phyloP scores from a whole-genome alignment of 2,329 filamentous ascomycete genomes.

The Cercospora janseana region DNA sequence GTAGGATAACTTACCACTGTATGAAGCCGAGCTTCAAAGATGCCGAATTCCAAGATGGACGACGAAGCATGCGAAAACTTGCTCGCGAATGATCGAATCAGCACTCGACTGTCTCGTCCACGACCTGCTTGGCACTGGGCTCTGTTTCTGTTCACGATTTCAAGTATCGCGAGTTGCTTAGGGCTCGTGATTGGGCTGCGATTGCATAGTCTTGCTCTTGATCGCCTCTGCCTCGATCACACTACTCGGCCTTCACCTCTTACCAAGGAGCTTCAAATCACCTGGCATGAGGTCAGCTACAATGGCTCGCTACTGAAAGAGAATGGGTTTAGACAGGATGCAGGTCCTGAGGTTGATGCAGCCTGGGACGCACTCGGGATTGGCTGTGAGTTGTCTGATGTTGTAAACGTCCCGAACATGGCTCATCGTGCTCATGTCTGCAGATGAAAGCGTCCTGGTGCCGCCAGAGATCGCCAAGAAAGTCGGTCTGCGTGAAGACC shows the following conservation, averaged over 20 bases:
- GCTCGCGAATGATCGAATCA: too few relatives aligned
- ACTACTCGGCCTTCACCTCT: constrained; percentile 18
- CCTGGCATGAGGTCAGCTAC: constrained; percentile 40
- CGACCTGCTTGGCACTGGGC: background rate
- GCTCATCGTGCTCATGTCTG: constrained; percentile 50
- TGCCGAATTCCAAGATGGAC: too few relatives aligned
- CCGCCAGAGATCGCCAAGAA: constrained; percentile 48
- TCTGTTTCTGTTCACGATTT: background rate
- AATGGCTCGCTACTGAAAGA: constrained; percentile 59
- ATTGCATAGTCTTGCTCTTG: background rate
- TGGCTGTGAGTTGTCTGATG: constrained; percentile 50
- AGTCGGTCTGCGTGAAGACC: constrained; percentile 53
- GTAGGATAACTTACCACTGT: too few relatives aligned
- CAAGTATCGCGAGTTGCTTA: too few relatives aligned
- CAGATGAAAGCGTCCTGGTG: constrained; percentile 49
- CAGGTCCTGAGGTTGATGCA: constrained; percentile 48
- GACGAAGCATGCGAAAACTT: too few relatives aligned
- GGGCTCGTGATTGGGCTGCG: background rate
- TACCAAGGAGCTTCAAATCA: constrained; percentile 11
- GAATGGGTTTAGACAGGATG: constrained; percentile 52
- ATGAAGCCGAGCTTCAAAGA: too few relatives aligned
- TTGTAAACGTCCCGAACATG: too few relatives aligned
- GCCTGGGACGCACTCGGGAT: constrained; percentile 56
- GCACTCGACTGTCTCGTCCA: background rate
- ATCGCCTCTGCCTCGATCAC: constrained; percentile 10